phyloP scores from a whole-genome alignment of 495 filamentous ascomycete genomes.

The Penicillium canariense region DNA sequence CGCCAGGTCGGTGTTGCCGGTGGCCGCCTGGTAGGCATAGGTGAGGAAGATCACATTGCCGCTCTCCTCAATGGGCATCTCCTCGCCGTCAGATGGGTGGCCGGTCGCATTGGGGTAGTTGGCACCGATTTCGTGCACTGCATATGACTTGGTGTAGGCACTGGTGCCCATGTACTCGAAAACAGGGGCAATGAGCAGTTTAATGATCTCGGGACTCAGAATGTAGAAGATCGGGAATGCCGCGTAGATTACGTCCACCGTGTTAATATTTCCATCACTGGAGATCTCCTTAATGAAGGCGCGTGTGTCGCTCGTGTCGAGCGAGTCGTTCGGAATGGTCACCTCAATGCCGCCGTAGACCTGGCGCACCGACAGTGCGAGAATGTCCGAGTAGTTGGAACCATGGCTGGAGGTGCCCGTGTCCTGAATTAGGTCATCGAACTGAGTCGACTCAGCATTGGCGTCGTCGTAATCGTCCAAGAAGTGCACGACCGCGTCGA shows the following conservation, averaged over 20 bases:
- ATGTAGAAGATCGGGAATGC: constrained; percentile 42
- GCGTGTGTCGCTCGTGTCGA: constrained; percentile 35
- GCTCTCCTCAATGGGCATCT: constrained; percentile 41
- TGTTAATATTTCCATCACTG: constrained; percentile 49
- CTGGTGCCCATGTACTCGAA: constrained; percentile 37
- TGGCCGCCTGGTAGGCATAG: constrained; percentile 37
- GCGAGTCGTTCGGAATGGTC: constrained; percentile 37
- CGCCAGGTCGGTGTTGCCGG: constrained; percentile 31
- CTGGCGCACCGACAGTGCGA: constrained; percentile 41
- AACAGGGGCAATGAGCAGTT: constrained; percentile 40
- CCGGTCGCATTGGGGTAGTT: constrained; percentile 46
- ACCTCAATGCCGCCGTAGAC: constrained; percentile 43
- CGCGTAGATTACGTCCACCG: constrained; percentile 46
- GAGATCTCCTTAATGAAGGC: constrained; percentile 51
- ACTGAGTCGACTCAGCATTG: constrained; percentile 20
- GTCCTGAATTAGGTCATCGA: constrained; percentile 30
- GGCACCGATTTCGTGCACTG: constrained; percentile 35
- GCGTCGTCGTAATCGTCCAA: constrained; percentile 41
- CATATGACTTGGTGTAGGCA: constrained; percentile 34
- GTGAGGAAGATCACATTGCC: constrained; percentile 40
- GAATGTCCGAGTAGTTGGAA: constrained; percentile 43
- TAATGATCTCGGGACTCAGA: constrained; percentile 40
- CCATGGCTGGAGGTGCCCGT: constrained; percentile 26
- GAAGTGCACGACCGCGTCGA: constrained; percentile 34
- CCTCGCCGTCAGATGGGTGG: constrained; percentile 30